These are phyloP conservation scores for Fusarium coicis DNA, from an alignment of 2,329 filamentous ascomycete genomes.

Conservation along the genomic window DNA sequence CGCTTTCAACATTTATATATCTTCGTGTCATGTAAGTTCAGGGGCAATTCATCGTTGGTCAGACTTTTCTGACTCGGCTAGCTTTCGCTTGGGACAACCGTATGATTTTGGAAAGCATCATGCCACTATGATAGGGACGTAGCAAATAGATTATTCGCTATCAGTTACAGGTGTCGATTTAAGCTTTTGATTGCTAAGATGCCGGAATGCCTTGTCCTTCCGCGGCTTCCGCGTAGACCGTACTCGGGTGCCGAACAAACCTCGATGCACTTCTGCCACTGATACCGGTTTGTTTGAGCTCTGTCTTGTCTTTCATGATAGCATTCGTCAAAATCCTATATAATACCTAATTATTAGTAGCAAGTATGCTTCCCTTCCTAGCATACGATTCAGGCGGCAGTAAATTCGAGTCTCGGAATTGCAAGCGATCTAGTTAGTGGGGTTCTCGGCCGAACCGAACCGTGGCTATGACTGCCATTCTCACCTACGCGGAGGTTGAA, in stretches of 20 bases:
- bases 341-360: neutral
- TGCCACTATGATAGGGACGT: neutral
- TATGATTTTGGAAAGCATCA: neutral
- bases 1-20: neutral
- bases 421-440: neutral
- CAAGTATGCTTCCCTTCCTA: no score
- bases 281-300: neutral
- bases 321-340: neutral
- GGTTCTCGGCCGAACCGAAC: slow-evolving; percentile 3
- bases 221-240: neutral
- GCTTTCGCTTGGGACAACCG: neutral
- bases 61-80: neutral
- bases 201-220: neutral
- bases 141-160: neutral
- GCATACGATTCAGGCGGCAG: neutral
- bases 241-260: neutral
- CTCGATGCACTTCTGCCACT: neutral
- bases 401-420: neutral
- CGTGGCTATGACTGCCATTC: neutral
- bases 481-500: neutral
- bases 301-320: neutral
- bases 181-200: neutral
- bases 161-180: neutral
- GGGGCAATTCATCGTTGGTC: neutral
- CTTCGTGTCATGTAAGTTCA: neutral